phyloP scores from a whole-genome alignment of 139 green algal species.

The Chlamydomonas sp. region DNA sequence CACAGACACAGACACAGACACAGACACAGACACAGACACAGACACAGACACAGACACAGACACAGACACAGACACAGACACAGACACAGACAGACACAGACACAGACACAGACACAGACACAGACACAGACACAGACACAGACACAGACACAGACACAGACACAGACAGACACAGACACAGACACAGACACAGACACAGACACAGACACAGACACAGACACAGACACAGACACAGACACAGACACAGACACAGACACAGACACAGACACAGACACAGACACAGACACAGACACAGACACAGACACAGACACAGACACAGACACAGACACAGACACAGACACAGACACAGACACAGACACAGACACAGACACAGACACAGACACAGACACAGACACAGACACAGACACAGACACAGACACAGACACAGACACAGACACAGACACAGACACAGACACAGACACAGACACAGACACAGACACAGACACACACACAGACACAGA shows the following conservation, averaged over 20 bases:
- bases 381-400: not conserved
- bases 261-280: not conserved
- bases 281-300: not conserved
- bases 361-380: constrained; percentile 1
- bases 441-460: not conserved
- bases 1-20: no score
- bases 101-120: no score
- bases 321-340: not conserved
- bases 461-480: not conserved
- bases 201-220: not conserved
- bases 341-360: constrained; percentile 3
- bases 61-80: no score
- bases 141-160: no score
- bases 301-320: not conserved
- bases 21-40: no score
- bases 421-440: constrained; percentile 7
- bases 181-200: no score
- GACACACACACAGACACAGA: constrained; percentile 34
- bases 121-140: no score
- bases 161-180: no score
- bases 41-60: no score
- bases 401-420: constrained; percentile 33
- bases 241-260: not conserved
- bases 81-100: no score
- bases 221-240: not conserved